These are phyloP conservation scores for Nigrospora sphaerica DNA, from an alignment of 2,329 filamentous ascomycete genomes.

Conservation along the genomic window DNA sequence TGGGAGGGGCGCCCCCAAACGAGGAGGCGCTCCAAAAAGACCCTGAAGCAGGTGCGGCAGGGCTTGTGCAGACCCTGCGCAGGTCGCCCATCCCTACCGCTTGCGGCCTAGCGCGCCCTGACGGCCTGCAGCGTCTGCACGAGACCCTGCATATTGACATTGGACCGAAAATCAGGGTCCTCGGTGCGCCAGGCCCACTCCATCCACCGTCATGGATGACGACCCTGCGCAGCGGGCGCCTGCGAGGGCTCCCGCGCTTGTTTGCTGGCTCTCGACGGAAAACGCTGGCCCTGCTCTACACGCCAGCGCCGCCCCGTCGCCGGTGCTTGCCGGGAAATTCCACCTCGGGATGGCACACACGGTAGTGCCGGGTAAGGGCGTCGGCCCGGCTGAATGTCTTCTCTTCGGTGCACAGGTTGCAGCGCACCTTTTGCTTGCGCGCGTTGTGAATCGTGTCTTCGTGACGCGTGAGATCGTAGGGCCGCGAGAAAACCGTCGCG, in stretches of 20 bases:
- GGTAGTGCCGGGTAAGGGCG: constrained; percentile 87
- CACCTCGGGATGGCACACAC: constrained; percentile 86
- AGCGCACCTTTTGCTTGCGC: constrained; percentile 89
- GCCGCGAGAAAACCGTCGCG: constrained; percentile 87
- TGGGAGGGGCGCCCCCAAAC: background rate
- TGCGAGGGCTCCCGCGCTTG: too few relatives aligned
- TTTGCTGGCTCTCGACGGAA: background rate
- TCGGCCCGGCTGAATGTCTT: constrained; percentile 97
- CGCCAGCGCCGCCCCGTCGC: constrained; percentile 22
- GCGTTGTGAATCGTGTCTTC: constrained; percentile 97
- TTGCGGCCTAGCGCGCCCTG: background rate
- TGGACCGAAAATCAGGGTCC: constrained; percentile 4
- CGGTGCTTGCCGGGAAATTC: constrained; percentile 65
- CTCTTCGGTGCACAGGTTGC: constrained; percentile 87
- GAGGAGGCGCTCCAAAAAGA: background rate
- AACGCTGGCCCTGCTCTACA: background rate
- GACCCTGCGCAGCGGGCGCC: too few relatives aligned
- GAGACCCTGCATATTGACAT: constrained; percentile 10
- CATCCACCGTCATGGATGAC: too few relatives aligned
- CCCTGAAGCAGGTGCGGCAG: background rate
- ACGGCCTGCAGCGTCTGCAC: background rate
- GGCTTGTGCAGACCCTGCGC: background rate
- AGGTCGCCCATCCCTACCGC: background rate
- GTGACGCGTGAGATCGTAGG: constrained; percentile 92
- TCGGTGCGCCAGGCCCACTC: background rate